Percentiles rank a stretch among this genome's conserved stretches.
These are phyloP conservation scores for Nannochloris sp. DNA, from an alignment of 139 green algal genomes.

Conservation along the genomic window DNA sequence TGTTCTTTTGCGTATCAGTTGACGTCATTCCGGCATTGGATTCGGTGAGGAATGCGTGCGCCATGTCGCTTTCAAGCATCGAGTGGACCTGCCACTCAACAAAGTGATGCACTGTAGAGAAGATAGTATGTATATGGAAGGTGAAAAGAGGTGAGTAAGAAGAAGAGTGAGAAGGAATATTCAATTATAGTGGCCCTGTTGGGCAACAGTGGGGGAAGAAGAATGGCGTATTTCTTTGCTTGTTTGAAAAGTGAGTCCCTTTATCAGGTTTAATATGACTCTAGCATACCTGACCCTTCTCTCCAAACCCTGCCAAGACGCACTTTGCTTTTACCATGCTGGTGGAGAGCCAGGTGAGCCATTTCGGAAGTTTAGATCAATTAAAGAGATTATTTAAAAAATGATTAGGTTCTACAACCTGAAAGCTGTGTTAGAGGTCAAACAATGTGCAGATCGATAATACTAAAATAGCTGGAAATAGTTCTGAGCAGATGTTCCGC, in stretches of 20 bases:
- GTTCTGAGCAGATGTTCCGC: no score
- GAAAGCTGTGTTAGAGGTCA: no score
- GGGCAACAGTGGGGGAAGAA: no score
- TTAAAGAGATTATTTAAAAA: no score
- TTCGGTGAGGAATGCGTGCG: conserved; percentile 56
- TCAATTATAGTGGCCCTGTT: no score
- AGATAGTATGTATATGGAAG: neutral
- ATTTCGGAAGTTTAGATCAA: no score
- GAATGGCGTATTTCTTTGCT: no score
- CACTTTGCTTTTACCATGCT: conserved; percentile 81
- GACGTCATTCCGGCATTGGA: conserved; percentile 83
- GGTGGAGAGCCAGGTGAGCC: conserved; percentile 50
- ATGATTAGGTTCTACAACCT: no score
- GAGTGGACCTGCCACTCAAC: conserved; percentile 75
- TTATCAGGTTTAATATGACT: no score
- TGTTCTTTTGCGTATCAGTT: conserved; percentile 93
- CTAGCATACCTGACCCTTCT: conserved; percentile 36
- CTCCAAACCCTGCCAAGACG: conserved; percentile 70
- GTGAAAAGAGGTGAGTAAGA: neutral
- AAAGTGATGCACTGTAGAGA: conserved; percentile 56
- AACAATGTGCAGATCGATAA: no score
- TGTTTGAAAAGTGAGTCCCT: no score
- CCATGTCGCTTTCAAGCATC: conserved; percentile 82
- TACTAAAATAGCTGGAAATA: no score
- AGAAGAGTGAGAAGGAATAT: neutral